Evolutionary conservation across 2,329 filamentous ascomycete genomes (phyloP).

Genomic region (Ophiocordyceps camponoti-floridani): DNA sequence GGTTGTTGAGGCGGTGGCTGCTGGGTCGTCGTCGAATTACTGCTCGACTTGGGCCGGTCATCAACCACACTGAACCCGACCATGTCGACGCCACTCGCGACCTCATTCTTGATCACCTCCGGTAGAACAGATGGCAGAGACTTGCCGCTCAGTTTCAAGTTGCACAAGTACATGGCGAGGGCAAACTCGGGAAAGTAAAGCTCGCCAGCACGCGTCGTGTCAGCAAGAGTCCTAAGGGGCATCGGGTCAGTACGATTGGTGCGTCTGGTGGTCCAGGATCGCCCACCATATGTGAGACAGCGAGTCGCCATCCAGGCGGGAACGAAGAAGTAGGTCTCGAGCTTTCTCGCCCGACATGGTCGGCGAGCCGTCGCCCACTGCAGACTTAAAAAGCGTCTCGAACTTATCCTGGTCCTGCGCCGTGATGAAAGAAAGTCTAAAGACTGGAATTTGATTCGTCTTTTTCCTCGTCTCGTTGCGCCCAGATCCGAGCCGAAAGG

Average conservation of each 20-base stretch:
- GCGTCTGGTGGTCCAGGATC: conserved; percentile 5
- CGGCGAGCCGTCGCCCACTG: conserved; percentile 65
- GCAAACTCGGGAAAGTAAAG: conserved; percentile 96
- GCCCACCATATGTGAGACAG: conserved; percentile 79
- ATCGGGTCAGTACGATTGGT: conserved; percentile 5
- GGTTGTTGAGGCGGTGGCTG: conserved; percentile 46
- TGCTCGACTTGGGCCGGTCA: conserved; percentile 39
- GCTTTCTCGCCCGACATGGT: conserved; percentile 89
- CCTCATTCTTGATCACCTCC: conserved; percentile 83
- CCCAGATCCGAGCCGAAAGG: conserved; percentile 36
- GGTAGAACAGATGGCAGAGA: conserved; percentile 57
- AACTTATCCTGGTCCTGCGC: conserved; percentile 91
- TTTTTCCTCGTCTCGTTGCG: conserved; percentile 31
- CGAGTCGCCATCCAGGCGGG: conserved; percentile 70
- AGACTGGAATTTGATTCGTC: conserved; percentile 72
- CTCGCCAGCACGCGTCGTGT: conserved; percentile 91
- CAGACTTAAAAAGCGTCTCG: conserved; percentile 92
- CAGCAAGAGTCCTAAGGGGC: conserved; percentile 57
- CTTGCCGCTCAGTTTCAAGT: conserved; percentile 78
- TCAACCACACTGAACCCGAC: conserved; percentile 89
- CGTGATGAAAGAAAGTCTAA: conserved; percentile 88
- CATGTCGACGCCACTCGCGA: conserved; percentile 98
- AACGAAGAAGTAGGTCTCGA: conserved; percentile 72
- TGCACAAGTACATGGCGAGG: conserved; percentile 96
- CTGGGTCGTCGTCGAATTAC: conserved; percentile 39